Evolutionary conservation across 176 grass and related monocot genomes (phyloP), one percentile per base, ranked within the genome.

Genomic region (Urochloa ruziziensis): DNA sequence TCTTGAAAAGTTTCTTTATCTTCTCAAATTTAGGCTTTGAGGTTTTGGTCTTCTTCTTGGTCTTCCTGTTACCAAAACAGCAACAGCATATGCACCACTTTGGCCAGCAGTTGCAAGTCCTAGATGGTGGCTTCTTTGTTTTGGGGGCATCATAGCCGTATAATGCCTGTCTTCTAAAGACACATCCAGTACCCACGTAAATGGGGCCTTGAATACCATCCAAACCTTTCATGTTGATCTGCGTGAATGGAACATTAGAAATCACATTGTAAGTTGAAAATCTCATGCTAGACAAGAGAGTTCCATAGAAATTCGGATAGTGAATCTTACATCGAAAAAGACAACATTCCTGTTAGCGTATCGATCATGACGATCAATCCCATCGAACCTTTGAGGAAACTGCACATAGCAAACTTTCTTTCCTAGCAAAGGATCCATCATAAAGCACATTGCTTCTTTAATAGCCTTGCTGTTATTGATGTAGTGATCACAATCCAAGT

Each of bases 141-240:
- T 97, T 97, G 7, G 94, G 94, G 63, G 94, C 94, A 88, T 97
- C 94, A 74, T 72, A 90, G 63, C 94, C 94, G 85, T 97, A 94
- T 32, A 97, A 63, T 29, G 94, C 84, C 68, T 94, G 94, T 79
- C 94, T 87, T 88, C 86, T 90, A 71, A 97, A 97, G 47, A 91
- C 89, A 59, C 94, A 97, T 73, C 94, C 94, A 66, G 94, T 97
- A 67, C 94, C 94, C 11, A 97, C 94, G 54, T 97, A 97, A 65
- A 97, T 97, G 67, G 94, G 94, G 32, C 94, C 94, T 93, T 97
- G 94, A 89, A 97, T 97, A 6, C 94, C 94, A 89, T 97, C 94
- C 81, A 97, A 77, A 86, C 94, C 94, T 88, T 97, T 97, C 94
- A 97, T 97, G 84, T 97, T 97, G 68, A 97, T 97, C 94, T 97